phyloP scores from a whole-genome alignment of 805 yeast species.

The Lipomyces japonicus region DNA sequence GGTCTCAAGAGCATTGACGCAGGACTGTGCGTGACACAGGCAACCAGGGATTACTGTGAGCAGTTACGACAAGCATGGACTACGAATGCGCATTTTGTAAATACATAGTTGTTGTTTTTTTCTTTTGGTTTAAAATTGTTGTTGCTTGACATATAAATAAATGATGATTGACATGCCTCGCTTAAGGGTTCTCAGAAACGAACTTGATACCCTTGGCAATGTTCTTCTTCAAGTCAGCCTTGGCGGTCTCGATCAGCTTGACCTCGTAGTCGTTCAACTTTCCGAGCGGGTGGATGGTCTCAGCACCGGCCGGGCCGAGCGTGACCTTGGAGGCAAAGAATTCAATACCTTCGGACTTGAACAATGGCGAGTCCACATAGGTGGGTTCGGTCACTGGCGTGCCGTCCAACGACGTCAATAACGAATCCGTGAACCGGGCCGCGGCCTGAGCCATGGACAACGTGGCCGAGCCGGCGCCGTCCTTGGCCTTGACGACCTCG shows the following conservation, averaged over 20 bases:
- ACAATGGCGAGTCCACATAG: constrained; percentile 66
- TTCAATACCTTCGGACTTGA: constrained; percentile 85
- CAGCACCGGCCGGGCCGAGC: constrained; percentile 78
- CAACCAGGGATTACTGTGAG: constrained; percentile 4
- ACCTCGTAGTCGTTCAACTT: constrained; percentile 72
- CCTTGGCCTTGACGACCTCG: constrained; percentile 89
- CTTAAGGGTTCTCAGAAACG: constrained; percentile 45
- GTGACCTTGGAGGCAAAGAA: constrained; percentile 95
- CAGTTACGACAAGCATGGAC: constrained; percentile 6
- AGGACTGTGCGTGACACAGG: constrained; percentile 12
- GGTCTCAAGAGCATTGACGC: constrained; percentile 17
- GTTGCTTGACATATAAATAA: neutral
- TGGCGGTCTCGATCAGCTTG: constrained; percentile 74
- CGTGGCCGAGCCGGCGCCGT: constrained; percentile 92
- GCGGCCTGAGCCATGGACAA: constrained; percentile 73
- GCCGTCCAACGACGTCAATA: constrained; percentile 42
- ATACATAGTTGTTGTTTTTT: too few species aligned
- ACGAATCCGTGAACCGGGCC: constrained; percentile 66
- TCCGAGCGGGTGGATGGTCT: constrained; percentile 63
- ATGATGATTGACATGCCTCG: neutral
- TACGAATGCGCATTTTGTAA: neutral
- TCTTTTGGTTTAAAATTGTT: neutral
- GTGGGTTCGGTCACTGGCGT: constrained; percentile 53
- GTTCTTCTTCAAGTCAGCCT: constrained; percentile 86
- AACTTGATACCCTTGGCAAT: constrained; percentile 91